A percentile compares a stretch with the other conserved stretches of the same genome.
These are phyloP conservation scores for Aquanectria penicillioides DNA, from an alignment of 2,329 filamentous ascomycete genomes.

Conservation along the genomic window DNA sequence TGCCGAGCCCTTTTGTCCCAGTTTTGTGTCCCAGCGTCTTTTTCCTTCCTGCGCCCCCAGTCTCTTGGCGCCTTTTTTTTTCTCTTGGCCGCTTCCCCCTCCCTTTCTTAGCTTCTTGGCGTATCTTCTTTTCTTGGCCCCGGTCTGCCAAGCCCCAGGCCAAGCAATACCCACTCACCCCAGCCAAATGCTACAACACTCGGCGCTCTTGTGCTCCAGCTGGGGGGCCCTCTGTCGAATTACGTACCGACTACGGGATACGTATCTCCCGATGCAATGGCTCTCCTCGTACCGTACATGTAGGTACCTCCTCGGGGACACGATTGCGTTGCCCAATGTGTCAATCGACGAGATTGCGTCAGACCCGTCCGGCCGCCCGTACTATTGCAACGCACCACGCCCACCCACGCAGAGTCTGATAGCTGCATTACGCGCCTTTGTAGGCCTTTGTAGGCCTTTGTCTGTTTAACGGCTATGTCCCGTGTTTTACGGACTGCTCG, in stretches of 20 bases:
- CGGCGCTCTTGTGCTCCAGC: too few relatives aligned
- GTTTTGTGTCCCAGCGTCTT: not conserved
- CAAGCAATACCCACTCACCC: not conserved
- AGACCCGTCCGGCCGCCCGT: constrained; percentile 2
- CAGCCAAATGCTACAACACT: too few relatives aligned
- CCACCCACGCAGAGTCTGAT: too few relatives aligned
- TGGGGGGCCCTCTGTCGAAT: not conserved
- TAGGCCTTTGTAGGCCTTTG: too few relatives aligned
- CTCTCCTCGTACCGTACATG: too few relatives aligned
- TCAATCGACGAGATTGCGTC: constrained; percentile 6
- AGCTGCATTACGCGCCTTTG: too few relatives aligned
- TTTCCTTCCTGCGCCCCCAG: constrained; percentile 4
- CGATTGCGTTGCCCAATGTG: not conserved
- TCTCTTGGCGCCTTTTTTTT: constrained; percentile 8
- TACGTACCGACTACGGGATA: not conserved
- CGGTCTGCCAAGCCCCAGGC: constrained; percentile 10
- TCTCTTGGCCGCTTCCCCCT: not conserved
- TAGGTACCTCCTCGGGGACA: not conserved
- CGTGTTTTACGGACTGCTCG: too few relatives aligned
- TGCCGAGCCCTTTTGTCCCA: constrained; percentile 8
- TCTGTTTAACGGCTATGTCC: too few relatives aligned
- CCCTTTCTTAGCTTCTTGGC: constrained; percentile 12
- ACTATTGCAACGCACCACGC: too few relatives aligned
- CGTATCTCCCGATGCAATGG: constrained; percentile 1
- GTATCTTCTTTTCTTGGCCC: constrained; percentile 3